Percentiles rank a stretch among this genome's conserved stretches.
phyloP scores from a whole-genome alignment of 2,329 filamentous ascomycete species.

The Beauveria medogensis region DNA sequence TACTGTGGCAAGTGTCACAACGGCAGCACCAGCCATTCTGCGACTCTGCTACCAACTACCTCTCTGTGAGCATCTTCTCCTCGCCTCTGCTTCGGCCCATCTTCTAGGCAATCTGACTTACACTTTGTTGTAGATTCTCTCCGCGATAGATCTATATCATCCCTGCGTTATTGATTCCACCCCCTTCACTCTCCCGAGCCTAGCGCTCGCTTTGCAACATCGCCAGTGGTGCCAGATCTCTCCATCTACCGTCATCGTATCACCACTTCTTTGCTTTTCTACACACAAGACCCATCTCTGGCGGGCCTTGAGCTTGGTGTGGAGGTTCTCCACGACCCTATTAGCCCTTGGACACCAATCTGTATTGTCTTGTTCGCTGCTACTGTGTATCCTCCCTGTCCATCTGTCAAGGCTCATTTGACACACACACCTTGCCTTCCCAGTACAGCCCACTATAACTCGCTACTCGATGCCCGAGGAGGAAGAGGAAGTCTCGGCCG shows the following conservation, averaged over 20 bases:
- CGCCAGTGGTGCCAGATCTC: neutral
- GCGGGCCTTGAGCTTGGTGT: constrained; percentile 1
- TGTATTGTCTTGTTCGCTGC: neutral
- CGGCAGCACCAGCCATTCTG: neutral
- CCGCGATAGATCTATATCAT: neutral
- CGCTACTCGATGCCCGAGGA: constrained; percentile 12
- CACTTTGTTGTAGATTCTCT: neutral
- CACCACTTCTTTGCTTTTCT: neutral
- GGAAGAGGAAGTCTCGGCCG: neutral
- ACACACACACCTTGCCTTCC: neutral
- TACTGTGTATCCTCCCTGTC: neutral
- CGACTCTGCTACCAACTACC: neutral
- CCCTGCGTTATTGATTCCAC: neutral
- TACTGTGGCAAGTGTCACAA: neutral
- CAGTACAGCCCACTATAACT: constrained; percentile 11
- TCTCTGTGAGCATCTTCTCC: neutral
- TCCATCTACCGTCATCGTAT: neutral
- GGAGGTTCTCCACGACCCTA: constrained; percentile 6
- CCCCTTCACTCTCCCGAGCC: neutral
- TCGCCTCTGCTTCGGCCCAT: neutral
- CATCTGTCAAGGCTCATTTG: constrained; percentile 2
- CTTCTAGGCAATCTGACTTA: neutral
- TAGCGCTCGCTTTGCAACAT: neutral
- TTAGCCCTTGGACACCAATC: neutral
- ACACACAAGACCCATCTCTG: constrained; percentile 3